These are phyloP conservation scores for Eremochloa ophiuroides DNA, from an alignment of 176 grass and related monocot genomes.

Conservation along the genomic window DNA sequence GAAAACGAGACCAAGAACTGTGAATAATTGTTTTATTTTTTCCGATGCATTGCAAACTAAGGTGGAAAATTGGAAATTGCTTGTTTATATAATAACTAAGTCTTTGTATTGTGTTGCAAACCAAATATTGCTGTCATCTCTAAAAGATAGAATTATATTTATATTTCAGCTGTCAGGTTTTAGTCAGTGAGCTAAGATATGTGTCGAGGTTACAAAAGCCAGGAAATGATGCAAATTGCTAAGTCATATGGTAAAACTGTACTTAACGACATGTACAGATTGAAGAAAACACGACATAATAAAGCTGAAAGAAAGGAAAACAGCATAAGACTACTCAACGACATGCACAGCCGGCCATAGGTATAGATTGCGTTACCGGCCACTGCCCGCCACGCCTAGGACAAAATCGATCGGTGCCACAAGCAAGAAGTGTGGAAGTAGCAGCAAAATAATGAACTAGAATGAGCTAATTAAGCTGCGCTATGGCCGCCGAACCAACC, in stretches of 20 bases:
- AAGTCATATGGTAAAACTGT: not conserved
- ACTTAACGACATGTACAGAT: too few species aligned
- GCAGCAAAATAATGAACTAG: not conserved
- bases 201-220: not conserved
- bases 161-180: not conserved
- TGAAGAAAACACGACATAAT: not conserved
- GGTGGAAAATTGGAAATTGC: too few species aligned
- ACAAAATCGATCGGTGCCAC: too few species aligned
- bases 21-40: too few species aligned
- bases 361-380: not conserved
- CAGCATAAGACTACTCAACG: not conserved
- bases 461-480: not conserved
- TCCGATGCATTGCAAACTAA: too few species aligned
- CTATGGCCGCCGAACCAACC: not conserved
- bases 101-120: not conserved
- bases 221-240: not conserved
- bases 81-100: too few species aligned
- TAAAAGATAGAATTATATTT: not conserved
- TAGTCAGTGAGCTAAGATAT: not conserved
- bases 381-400: not conserved
- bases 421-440: not conserved
- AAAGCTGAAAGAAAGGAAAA: not conserved
- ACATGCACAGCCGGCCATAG: not conserved
- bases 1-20: too few species aligned
- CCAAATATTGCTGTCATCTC: not conserved